Percentiles rank a stretch among this genome's conserved stretches.
phyloP scores from a whole-genome alignment of 805 yeast genomes.

The Ogataea sp. region DNA sequence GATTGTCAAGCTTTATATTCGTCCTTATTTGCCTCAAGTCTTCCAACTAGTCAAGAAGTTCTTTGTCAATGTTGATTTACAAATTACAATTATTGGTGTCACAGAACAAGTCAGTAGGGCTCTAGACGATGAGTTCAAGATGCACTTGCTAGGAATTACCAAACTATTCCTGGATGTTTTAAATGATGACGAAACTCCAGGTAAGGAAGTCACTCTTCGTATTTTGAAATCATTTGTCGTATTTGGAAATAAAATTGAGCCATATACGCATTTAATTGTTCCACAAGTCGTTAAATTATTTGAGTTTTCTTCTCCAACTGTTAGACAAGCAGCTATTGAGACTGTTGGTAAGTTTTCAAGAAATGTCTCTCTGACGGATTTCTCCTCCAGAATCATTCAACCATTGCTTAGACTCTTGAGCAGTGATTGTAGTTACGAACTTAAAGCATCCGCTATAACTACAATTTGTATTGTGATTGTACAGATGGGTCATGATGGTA shows the following conservation, averaged over 20 bases:
- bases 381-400: conserved; percentile 86
- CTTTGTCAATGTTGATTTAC: conserved; percentile 54
- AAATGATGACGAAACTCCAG: conserved; percentile 60
- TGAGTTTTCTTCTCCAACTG: conserved; percentile 55
- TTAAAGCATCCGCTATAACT: conserved; percentile 60
- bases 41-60: conserved; percentile 70
- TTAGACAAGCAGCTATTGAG: conserved; percentile 69
- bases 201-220: conserved; percentile 54
- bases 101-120: conserved; percentile 82
- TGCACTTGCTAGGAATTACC: conserved; percentile 69
- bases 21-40: conserved; percentile 73
- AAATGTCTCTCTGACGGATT: conserved; percentile 66
- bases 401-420: conserved; percentile 67
- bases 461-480: conserved; percentile 68
- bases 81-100: conserved; percentile 69
- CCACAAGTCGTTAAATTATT: conserved; percentile 79
- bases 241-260: conserved; percentile 84
- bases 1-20: conserved; percentile 83
- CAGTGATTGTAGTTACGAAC: conserved; percentile 35
- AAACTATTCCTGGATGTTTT: conserved; percentile 70
- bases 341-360: conserved; percentile 77
- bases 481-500: conserved; percentile 80
- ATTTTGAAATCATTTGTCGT: conserved; percentile 78
- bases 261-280: conserved; percentile 77
- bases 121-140: conserved; percentile 86